phyloP scores from a whole-genome alignment of 257 asterid species.

The Solanum okadae region DNA sequence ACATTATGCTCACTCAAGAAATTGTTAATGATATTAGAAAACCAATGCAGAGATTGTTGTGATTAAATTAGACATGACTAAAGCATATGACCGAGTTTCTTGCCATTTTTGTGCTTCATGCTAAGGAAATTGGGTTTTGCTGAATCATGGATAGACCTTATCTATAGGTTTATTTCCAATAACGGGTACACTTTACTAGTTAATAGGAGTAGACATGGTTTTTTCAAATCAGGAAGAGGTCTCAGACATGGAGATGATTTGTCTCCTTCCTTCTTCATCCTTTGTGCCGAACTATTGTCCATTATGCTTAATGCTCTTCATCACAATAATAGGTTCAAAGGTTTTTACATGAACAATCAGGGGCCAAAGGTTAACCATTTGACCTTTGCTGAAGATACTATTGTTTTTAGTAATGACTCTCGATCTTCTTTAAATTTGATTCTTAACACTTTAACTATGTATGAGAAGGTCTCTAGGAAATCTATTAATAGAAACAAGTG shows the following conservation, averaged over 20 bases:
- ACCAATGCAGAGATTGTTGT: not conserved
- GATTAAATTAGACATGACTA: not conserved
- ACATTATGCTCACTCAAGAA: not conserved
- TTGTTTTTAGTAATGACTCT: not conserved
- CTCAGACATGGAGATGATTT: too few species aligned
- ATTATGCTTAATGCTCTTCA: not conserved
- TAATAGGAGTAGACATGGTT: not conserved
- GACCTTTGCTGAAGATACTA: not conserved
- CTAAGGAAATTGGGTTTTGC: not conserved
- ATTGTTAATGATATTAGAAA: too few species aligned
- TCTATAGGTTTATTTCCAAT: not conserved
- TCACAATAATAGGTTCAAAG: not conserved
- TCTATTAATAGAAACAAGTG: not conserved
- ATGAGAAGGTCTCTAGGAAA: not conserved
- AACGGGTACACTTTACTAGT: not conserved
- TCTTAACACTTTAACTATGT: not conserved
- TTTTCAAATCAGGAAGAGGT: not conserved
- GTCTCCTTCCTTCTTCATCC: not conserved
- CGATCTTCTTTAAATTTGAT: not conserved
- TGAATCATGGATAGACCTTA: not conserved
- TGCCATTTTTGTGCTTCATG: not conserved
- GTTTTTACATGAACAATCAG: too few species aligned
- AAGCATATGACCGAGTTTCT: not conserved
- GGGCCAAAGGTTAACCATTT: not conserved
- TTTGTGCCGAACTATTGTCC: not conserved